Evolutionary conservation across 352 stramenopile genomes (phyloP), one percentile per base, ranked within the genome.

Genomic region (Pythium dissotocum): DNA sequence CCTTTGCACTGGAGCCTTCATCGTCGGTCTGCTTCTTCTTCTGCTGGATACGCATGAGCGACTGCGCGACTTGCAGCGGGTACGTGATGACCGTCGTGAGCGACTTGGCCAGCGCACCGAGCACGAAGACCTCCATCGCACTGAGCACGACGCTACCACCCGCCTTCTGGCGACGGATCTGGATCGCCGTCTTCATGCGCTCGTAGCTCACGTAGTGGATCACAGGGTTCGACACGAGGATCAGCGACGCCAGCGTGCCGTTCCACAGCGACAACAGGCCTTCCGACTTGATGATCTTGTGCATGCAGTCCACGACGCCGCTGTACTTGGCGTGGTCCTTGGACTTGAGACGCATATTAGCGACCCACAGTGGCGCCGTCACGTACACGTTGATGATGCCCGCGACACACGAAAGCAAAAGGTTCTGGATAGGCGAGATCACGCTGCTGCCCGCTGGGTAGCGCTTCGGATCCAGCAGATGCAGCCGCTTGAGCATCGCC

Each of bases 141-240:
- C 78, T 86, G 6, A 98, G 77, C 6, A 68, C 69, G 6, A 59
- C 48, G 42, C 63, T 62, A 12, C 68, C 58, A 12, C 52, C 53
- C 13, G 73, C 80, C 48, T 80, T 75, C 58, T 67, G 58, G 32
- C 66, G 66, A 7, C 54, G 66, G 33, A 72, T 38, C 55, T 88
- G 78, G 14, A 91, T 76, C 36, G 76, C 76, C 9, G 85, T 77
- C 73, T 97, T 97, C 71, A 98, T 87, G 51, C 91, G 83, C 70
- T 98, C 96, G 80, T 99, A 99, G 51, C 89, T 88, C 63, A 98
- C 89, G 73, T 98, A 98, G 80, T 99, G 94, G 67, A 99, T 98
- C 59, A 97, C 90, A 7, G 96, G 96, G 78, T 99, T 99, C 18
- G 88, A 96, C 53, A 98, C 94, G 12, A 98, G 83, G 2, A 98